Conservation (phyloP, 2,329 filamentous ascomycete species). For the Penicillium sp. region DNA sequence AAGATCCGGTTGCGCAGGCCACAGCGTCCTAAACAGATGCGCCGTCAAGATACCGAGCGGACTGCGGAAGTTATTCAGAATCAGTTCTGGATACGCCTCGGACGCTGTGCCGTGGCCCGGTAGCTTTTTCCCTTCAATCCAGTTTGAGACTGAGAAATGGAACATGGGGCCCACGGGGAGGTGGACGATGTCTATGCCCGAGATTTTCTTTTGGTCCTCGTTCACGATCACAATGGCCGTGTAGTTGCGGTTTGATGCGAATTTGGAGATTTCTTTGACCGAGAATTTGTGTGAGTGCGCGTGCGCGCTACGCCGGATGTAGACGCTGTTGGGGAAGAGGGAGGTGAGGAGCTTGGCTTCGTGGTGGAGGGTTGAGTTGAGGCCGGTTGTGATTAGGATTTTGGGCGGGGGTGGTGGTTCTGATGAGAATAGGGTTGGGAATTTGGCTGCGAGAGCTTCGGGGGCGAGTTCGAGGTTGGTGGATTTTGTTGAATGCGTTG, state of each 20-base stretch:
- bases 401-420: slow-evolving; percentile 61
- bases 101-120: slow-evolving; percentile 89
- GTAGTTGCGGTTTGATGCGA: slow-evolving; percentile 76
- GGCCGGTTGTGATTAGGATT: slow-evolving; percentile 83
- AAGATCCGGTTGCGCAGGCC: slow-evolving; percentile 77
- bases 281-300: slow-evolving; percentile 87
- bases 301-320: slow-evolving; percentile 81
- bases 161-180: slow-evolving; percentile 84
- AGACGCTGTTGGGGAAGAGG: slow-evolving; percentile 75
- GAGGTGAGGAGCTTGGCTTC: slow-evolving; percentile 74
- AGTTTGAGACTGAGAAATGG: slow-evolving; percentile 87
- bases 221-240: slow-evolving; percentile 80
- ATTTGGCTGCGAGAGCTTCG: slow-evolving; percentile 58
- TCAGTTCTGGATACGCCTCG: slow-evolving; percentile 82
- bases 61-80: slow-evolving; percentile 93
- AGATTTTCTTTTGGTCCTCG: slow-evolving; percentile 82
- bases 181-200: slow-evolving; percentile 77
- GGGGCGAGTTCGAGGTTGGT: slow-evolving; percentile 60
- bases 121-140: slow-evolving; percentile 80
- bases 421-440: slow-evolving; percentile 55
- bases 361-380: slow-evolving; percentile 83
- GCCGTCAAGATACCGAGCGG: slow-evolving; percentile 85
- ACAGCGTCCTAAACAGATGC: slow-evolving; percentile 74
- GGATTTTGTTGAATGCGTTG: slow-evolving; percentile 52
- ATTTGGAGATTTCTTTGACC: slow-evolving; percentile 82